phyloP scores from a whole-genome alignment of 179 eudicot genomes.

The Corrigiola litoralis region DNA sequence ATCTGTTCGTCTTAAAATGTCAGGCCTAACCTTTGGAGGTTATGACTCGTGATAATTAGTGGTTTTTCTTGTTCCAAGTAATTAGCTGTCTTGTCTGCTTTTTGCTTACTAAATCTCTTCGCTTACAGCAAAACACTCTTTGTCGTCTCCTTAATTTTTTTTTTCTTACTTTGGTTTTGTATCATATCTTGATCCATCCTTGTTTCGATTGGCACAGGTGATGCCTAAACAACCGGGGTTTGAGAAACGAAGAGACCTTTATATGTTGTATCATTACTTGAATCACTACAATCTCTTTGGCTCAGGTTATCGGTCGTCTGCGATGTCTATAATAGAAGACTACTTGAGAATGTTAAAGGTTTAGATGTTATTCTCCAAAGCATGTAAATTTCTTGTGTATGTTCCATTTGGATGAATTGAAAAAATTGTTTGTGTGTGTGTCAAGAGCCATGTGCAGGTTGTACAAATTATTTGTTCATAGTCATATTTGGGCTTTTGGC shows the following conservation, averaged over 20 bases:
- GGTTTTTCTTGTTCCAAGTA: too few species aligned
- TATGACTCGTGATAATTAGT: too few species aligned
- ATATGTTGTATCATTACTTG: conserved; percentile 86
- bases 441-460: too few species aligned
- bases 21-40: too few species aligned
- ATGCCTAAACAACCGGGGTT: conserved; percentile 93
- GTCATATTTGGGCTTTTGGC: too few species aligned
- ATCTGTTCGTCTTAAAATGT: too few species aligned
- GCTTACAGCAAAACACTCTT: neutral
- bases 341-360: conserved; percentile 64
- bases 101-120: neutral
- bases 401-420: neutral
- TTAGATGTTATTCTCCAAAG: conserved; percentile 18
- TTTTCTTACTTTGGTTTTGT: neutral
- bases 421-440: too few species aligned
- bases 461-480: too few species aligned
- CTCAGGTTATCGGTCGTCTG: conserved; percentile 86
- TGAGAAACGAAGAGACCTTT: conserved; percentile 80
- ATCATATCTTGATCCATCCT: neutral
- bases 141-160: neutral
- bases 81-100: neutral
- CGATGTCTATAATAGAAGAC: conserved; percentile 83
- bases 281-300: conserved; percentile 97
- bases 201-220: conserved; percentile 45
- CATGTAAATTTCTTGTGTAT: conserved; percentile 17